Percentiles rank a stretch among this genome's conserved stretches.
These are phyloP conservation scores for Talaromyces verruculosus DNA, from an alignment of 2,329 filamentous ascomycete genomes.

Conservation along the genomic window DNA sequence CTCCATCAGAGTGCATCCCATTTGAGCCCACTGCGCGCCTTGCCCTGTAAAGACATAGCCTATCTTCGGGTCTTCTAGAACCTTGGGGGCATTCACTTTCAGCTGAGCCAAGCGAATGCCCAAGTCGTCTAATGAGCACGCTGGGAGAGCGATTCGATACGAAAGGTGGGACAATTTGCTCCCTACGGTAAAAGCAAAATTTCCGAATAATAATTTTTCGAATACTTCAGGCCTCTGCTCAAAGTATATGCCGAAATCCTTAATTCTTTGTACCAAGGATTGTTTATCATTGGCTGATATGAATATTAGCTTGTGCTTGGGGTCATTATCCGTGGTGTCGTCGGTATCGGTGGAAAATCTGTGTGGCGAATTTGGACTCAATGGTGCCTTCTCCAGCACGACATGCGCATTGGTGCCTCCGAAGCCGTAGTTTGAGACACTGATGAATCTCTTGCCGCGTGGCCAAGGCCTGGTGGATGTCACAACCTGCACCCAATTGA, in stretches of 20 bases:
- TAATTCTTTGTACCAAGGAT: slow-evolving; percentile 27
- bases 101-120: slow-evolving; percentile 22
- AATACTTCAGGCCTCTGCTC: slow-evolving; percentile 40
- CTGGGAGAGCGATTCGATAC: slow-evolving; percentile 27
- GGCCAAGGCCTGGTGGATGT: slow-evolving; percentile 35
- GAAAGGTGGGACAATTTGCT: slow-evolving; percentile 30
- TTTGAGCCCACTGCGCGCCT: slow-evolving; percentile 27
- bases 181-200: slow-evolving; percentile 29
- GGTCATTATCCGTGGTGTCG: slow-evolving; percentile 22
- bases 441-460: slow-evolving; percentile 28
- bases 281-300: slow-evolving; percentile 32
- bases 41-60: slow-evolving; percentile 22
- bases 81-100: slow-evolving; percentile 27
- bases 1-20: slow-evolving; percentile 14
- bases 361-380: slow-evolving; percentile 15
- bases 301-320: slow-evolving; percentile 21
- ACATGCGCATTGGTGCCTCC: slow-evolving; percentile 40
- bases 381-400: slow-evolving; percentile 27
- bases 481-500: slow-evolving; percentile 5
- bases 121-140: slow-evolving; percentile 25
- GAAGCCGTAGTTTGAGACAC: slow-evolving; percentile 49
- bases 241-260: slow-evolving; percentile 25
- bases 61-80: slow-evolving; percentile 24
- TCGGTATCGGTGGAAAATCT: slow-evolving; percentile 2
- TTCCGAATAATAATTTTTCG: slow-evolving; percentile 26